phyloP scores from a whole-genome alignment of 495 filamentous ascomycete species.

The Xylaria cubensis region DNA sequence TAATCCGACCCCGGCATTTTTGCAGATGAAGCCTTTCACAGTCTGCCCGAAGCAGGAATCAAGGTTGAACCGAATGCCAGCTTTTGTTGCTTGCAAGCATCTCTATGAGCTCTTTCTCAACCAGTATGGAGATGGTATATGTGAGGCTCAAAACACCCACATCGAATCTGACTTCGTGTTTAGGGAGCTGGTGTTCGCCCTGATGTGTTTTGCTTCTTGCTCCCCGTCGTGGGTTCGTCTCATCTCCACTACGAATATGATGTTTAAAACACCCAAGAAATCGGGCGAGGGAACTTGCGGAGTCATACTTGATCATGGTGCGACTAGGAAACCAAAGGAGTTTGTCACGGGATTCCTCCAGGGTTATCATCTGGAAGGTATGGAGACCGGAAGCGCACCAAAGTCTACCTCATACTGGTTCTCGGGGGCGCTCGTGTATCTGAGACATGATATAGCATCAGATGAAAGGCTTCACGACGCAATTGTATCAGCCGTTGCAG shows the following conservation, averaged over 20 bases:
- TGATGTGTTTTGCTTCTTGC: conserved; percentile 15
- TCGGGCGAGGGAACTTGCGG: not conserved
- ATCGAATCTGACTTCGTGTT: conserved; percentile 8
- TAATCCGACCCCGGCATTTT: conserved; percentile 1
- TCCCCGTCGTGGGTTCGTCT: conserved; percentile 11
- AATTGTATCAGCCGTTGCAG: conserved; percentile 7
- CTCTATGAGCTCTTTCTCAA: not conserved
- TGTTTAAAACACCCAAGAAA: not conserved
- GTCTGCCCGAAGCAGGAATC: conserved; percentile 1
- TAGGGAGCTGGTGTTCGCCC: conserved; percentile 6
- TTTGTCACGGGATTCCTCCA: not conserved
- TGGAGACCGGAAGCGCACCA: conserved; percentile 10
- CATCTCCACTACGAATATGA: not conserved
- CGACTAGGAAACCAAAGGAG: not conserved
- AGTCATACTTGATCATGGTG: not conserved
- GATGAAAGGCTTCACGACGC: not conserved
- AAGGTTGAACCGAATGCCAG: conserved; percentile 4
- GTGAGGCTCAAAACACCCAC: not conserved
- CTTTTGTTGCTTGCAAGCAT: conserved; percentile 1
- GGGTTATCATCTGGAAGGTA: conserved; percentile 10
- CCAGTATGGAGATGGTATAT: not conserved
- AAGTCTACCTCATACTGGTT: conserved; percentile 12
- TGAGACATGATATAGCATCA: conserved; percentile 15
- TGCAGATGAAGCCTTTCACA: conserved; percentile 8
- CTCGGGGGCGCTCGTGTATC: conserved; percentile 8